phyloP scores from a whole-genome alignment of 352 stramenopile genomes.

The Phytophthora pluvialis region DNA sequence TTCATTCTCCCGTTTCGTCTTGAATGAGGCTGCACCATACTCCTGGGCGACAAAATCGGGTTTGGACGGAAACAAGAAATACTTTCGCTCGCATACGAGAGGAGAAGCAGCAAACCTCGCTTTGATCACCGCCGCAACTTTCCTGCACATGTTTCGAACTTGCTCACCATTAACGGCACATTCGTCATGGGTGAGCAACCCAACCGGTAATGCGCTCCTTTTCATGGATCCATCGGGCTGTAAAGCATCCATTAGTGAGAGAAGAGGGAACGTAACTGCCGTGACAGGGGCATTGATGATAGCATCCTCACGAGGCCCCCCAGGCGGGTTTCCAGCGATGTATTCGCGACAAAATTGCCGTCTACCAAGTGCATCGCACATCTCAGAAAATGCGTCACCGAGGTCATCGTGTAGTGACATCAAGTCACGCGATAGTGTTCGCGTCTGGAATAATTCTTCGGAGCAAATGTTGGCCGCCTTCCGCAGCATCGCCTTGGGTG shows the following conservation, averaged over 20 bases:
- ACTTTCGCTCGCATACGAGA: constrained; percentile 9
- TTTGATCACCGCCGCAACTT: constrained; percentile 20
- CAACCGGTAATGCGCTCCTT: constrained; percentile 6
- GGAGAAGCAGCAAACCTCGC: constrained; percentile 29
- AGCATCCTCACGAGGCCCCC: constrained; percentile 21
- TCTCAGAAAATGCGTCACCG: constrained; percentile 31
- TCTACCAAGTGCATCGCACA: constrained; percentile 36
- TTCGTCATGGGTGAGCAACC: neutral
- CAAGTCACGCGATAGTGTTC: constrained; percentile 43
- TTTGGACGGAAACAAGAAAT: constrained; percentile 20
- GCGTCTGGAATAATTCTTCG: constrained; percentile 34
- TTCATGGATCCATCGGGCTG: constrained; percentile 34
- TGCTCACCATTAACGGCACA: neutral
- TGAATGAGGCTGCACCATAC: constrained; percentile 20
- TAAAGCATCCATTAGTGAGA: constrained; percentile 39
- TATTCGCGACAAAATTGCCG: constrained; percentile 29
- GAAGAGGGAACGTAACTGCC: constrained; percentile 28
- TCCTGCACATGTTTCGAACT: constrained; percentile 12
- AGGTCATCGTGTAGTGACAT: constrained; percentile 42
- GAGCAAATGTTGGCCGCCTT: constrained; percentile 29
- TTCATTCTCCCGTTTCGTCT: neutral
- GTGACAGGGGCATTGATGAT: constrained; percentile 19
- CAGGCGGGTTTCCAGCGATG: constrained; percentile 4
- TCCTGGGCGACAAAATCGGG: constrained; percentile 30
- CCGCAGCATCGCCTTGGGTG: constrained; percentile 25